These are phyloP conservation scores for Saturnispora sekii DNA, from an alignment of 805 yeast genomes.

Conservation along the genomic window DNA sequence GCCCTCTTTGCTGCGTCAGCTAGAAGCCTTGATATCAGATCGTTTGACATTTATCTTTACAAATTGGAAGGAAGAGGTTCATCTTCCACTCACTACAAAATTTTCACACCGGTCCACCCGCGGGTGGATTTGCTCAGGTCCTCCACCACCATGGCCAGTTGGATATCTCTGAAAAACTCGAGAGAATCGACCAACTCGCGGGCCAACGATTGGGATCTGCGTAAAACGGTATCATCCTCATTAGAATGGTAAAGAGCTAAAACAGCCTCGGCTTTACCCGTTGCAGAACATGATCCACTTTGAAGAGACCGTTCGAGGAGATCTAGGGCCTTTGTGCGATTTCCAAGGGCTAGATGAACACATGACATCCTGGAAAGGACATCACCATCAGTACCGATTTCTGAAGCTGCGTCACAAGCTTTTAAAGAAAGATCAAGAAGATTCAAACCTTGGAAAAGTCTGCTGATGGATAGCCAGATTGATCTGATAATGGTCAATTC, in stretches of 20 bases:
- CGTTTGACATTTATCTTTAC: slow-evolving; percentile 10
- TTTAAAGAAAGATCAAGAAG: slow-evolving; percentile 21
- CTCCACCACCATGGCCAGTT: background rate
- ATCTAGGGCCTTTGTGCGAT: background rate
- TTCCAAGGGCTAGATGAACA: slow-evolving; percentile 1
- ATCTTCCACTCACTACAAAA: slow-evolving; percentile 1
- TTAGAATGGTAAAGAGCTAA: background rate
- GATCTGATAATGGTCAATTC: slow-evolving; percentile 41
- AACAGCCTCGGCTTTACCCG: slow-evolving; percentile 7
- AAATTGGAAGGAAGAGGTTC: background rate
- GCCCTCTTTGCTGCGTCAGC: slow-evolving; percentile 28
- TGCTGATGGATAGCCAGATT: slow-evolving; percentile 69
- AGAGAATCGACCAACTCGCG: background rate
- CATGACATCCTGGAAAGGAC: slow-evolving; percentile 8
- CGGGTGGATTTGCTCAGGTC: slow-evolving; percentile 7
- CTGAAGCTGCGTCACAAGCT: background rate
- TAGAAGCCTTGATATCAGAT: slow-evolving; percentile 23
- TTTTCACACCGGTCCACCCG: slow-evolving; percentile 8
- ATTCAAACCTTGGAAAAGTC: slow-evolving; percentile 49
- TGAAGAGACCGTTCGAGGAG: slow-evolving; percentile 3
- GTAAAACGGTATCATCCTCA: background rate
- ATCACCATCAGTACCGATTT: background rate
- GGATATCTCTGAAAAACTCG: slow-evolving; percentile 1
- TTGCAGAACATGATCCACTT: background rate
- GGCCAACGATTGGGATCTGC: slow-evolving; percentile 1